phyloP scores from a whole-genome alignment of 2,329 filamentous ascomycete species.

The Aspergillus intermedius region DNA sequence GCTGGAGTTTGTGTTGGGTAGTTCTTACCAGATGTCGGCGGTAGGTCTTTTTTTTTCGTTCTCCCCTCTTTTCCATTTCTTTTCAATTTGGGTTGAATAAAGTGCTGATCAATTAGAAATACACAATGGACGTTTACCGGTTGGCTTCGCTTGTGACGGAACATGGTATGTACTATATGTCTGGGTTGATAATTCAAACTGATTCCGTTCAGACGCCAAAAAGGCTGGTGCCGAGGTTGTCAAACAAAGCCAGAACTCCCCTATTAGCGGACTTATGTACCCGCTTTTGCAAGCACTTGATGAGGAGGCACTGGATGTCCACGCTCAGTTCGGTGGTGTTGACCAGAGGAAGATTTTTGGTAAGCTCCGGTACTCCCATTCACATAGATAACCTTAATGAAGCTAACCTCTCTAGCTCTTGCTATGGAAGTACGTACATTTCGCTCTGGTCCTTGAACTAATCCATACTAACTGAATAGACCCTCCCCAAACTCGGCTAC shows the following conservation, averaged over 20 bases:
- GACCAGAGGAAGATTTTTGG: slow-evolving; percentile 17
- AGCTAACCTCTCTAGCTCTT: neutral
- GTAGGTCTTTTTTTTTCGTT: neutral
- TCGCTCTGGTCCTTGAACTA: neutral
- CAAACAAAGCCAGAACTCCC: slow-evolving; percentile 75
- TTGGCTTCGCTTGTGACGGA: slow-evolving; percentile 53
- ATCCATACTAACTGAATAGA: slow-evolving; percentile 50
- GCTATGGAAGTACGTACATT: neutral
- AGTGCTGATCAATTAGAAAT: slow-evolving; percentile 49
- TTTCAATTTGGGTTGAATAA: neutral
- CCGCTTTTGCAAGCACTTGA: slow-evolving; percentile 83
- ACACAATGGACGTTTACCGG: slow-evolving; percentile 77
- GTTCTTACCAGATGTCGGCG: slow-evolving; percentile 59
- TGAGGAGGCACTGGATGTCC: slow-evolving; percentile 78
- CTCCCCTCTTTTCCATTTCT: neutral
- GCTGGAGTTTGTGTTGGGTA: slow-evolving; percentile 78
- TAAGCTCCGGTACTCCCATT: slow-evolving; percentile 43
- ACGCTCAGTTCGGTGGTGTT: slow-evolving; percentile 77
- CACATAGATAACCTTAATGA: neutral
- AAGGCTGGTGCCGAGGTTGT: slow-evolving; percentile 89
- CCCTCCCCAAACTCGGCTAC: slow-evolving; percentile 78
- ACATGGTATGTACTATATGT: slow-evolving; percentile 40
- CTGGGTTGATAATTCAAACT: neutral
- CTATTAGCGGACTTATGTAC: slow-evolving; percentile 61
- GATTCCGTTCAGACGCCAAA: slow-evolving; percentile 52